These are phyloP conservation scores for Suaeda aralocaspica DNA, from an alignment of 148 eudicot species.

Conservation along the genomic window DNA sequence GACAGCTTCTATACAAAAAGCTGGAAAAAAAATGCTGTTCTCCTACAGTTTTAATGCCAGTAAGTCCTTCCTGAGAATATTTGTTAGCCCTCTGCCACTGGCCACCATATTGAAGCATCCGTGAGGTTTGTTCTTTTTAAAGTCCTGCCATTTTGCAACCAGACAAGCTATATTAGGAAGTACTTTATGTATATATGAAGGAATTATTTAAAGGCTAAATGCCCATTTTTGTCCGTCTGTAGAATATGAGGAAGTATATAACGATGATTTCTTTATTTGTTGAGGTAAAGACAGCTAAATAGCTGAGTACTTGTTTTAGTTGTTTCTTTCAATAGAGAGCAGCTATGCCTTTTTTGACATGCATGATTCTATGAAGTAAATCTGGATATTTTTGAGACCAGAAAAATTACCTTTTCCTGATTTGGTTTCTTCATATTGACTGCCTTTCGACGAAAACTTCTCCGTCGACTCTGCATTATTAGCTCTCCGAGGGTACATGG, in stretches of 20 bases:
- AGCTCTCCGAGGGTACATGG: constrained; percentile 77
- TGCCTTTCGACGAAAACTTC: constrained; percentile 55
- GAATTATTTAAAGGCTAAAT: not conserved
- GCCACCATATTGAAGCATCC: constrained; percentile 51
- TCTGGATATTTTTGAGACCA: not conserved
- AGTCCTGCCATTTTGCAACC: constrained; percentile 45
- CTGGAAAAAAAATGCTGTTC: not conserved
- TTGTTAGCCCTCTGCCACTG: constrained; percentile 29
- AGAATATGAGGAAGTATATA: constrained; percentile 1
- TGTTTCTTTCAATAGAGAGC: not conserved
- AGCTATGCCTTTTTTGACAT: not conserved
- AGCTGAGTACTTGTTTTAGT: too few species aligned
- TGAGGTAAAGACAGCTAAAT: not conserved
- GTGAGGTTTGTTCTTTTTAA: constrained; percentile 37
- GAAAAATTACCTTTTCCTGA: constrained; percentile 43
- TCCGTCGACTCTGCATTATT: constrained; percentile 74
- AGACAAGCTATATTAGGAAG: constrained; percentile 5
- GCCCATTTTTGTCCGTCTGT: not conserved
- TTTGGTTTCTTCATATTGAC: constrained; percentile 37
- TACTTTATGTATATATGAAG: not conserved
- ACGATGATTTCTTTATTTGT: not conserved
- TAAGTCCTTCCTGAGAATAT: constrained; percentile 33
- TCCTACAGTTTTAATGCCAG: constrained; percentile 22
- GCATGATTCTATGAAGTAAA: not conserved
- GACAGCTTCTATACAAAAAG: constrained; percentile 9